Base-by-base conservation (phyloP, 345 rosid species). In the Turnera subulata region DNA sequence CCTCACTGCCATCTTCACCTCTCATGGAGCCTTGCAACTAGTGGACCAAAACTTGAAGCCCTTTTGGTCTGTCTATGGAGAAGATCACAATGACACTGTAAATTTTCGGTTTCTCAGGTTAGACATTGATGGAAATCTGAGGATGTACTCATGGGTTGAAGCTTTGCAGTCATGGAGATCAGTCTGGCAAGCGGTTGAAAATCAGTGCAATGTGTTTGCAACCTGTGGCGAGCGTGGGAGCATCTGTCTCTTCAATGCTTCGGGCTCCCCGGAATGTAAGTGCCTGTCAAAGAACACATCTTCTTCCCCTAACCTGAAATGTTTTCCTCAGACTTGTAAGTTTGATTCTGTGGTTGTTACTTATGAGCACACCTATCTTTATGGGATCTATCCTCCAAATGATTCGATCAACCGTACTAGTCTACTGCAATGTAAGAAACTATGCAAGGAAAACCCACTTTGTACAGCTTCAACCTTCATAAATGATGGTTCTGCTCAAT, bases 151-250 rank as follows among this genome's bases (percentile, higher is more conserved):
- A 2, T 89, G 89, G 89, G 61, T 37, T 2, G 73, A 73, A 33
- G 80, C 15, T 61, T 74, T 65, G 12, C 11, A 55, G 68, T 54
- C 73, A 17, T 89, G 97, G 97, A 80, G 63, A 75, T 61, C 92
- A 7, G 95, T 81, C 55, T 89, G 95, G 97, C 92, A 86, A 75
- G 95, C 95, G 49, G 78, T 89, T 73, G 95, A 82, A 76, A 83
- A 86, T 70, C 97, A 86, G 47, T 86, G 97, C 59, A 60, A 74
- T 32, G 97, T 89, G 19, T 86, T 86, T 61, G 97, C 95, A 17
- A 86, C 91, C 33, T 89, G 97, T 56, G 79, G 84, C 6, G 72
- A 74, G 38, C 80, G 56, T 24, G 89, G 89, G 5, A 29, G 35
- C 42, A 74, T 89, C 47, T 89, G 97, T 55, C 66, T 63, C n/a